Evolutionary conservation across 345 rosid species (phyloP), one percentile per base, ranked within the genome.

Genomic region (Litchi chinensis): DNA sequence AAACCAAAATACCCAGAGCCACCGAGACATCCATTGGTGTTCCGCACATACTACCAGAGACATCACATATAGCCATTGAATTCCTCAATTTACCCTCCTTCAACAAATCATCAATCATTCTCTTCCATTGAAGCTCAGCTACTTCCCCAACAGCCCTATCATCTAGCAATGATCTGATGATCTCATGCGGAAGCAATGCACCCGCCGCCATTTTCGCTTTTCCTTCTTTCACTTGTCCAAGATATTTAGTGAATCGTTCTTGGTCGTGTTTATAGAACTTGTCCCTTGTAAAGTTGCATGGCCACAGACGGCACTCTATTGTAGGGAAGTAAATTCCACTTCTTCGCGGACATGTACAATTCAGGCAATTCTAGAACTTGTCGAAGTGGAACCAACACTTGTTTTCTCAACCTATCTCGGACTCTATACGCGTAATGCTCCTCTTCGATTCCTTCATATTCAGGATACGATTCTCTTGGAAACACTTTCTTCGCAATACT

Each of bases 131-230:
- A 56, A 91, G 83, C 86, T 88, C 91, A 0, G 88, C 87, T 1
- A 91, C 93, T 80, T 80, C 75, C 52, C 90, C 92, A 6, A 83
- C 87, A n/a, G 84, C 87, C 0, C 24, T 79, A 8, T 81, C 93
- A 1, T 66, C 0, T 32, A 0, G 37, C 76, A 86, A 74, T 0
- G 86, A 77, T 0, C 50, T 46, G 28, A 93, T 85, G 4, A 91
- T 90, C 85, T 90, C 91, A 68, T 93, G 92, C 9, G 93, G 93
- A 1, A 93, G 86, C 82, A 91, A n/a, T 2, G 93, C 91, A 0
- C 91, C 91, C 0, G 95, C 89, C 0, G 95, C 85, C 8, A 93
- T 64, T 21, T 66, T 90, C 0, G 91, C 77, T 66, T 90, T 86
- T 16, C 93, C 93, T 0, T 83, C 1, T 66, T 26, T 80, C 18